phyloP scores from a whole-genome alignment of 2,329 filamentous ascomycete species.

The Podosphaera fusca region DNA sequence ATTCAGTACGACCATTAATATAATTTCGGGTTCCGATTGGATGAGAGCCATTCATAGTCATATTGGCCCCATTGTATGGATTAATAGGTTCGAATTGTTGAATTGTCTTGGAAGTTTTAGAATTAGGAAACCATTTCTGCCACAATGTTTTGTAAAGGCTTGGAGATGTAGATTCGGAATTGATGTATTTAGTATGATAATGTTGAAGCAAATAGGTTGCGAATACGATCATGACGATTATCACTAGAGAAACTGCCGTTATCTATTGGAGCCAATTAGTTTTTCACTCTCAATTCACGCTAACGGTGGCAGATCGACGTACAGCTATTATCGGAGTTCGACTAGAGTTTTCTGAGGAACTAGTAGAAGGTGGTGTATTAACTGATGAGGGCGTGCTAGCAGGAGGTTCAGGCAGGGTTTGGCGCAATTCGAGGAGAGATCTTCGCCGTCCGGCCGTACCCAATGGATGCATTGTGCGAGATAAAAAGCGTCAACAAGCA shows the following conservation, averaged over 20 bases:
- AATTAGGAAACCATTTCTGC: constrained; percentile 23
- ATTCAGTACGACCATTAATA: constrained; percentile 56
- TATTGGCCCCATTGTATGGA: constrained; percentile 3
- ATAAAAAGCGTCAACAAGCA: not conserved
- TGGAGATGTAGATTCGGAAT: constrained; percentile 28
- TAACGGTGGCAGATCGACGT: not conserved
- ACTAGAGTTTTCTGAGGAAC: not conserved
- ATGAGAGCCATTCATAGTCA: constrained; percentile 1
- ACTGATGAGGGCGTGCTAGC: not conserved
- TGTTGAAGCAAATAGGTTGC: constrained; percentile 14
- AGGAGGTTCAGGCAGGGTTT: not conserved
- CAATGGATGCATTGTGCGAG: constrained; percentile 2
- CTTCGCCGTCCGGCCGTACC: not conserved
- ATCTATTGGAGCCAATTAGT: constrained; percentile 1
- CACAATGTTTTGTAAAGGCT: constrained; percentile 26
- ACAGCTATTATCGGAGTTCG: not conserved
- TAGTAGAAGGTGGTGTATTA: not conserved
- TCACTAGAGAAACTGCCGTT: constrained; percentile 5
- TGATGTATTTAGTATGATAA: constrained; percentile 21
- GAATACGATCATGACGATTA: constrained; percentile 7
- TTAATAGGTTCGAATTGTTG: constrained; percentile 18
- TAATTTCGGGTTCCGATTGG: constrained; percentile 1
- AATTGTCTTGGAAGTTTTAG: constrained; percentile 12
- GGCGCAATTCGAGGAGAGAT: not conserved
- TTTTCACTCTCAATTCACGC: not conserved